Evolutionary conservation across 106 monocot species (phyloP).

Genomic region (Platanthera guangdongensis): DNA sequence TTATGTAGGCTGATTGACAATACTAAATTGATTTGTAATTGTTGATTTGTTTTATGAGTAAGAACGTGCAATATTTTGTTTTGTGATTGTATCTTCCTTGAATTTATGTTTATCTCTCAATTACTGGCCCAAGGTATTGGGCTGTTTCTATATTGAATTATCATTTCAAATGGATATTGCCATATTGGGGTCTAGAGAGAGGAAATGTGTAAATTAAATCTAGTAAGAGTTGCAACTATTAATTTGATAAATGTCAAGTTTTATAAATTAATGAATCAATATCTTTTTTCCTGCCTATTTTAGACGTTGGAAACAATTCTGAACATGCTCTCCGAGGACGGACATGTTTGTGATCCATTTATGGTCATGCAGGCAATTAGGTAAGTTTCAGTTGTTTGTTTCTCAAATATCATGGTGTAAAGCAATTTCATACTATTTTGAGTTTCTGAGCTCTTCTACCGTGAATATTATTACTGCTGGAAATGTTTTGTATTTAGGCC

Average conservation of each 20-base stretch:
- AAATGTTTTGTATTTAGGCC: no score
- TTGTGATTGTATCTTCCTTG: background rate
- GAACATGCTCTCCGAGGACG: conserved; percentile 63
- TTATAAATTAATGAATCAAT: background rate
- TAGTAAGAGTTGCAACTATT: background rate
- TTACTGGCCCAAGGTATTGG: no score
- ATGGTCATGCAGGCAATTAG: conserved; percentile 74
- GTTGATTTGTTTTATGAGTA: no score
- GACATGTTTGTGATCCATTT: conserved; percentile 45
- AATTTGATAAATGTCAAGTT: background rate
- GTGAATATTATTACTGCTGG: background rate
- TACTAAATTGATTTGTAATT: background rate
- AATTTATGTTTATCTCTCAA: background rate
- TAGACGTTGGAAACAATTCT: conserved; percentile 74
- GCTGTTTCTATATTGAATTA: no score
- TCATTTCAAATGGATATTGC: background rate
- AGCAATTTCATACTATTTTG: background rate
- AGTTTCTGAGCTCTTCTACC: background rate
- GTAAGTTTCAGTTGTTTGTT: conserved; percentile 24
- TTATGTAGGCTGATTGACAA: background rate
- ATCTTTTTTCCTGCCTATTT: background rate
- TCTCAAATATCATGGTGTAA: background rate
- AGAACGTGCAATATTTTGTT: background rate
- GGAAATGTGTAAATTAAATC: background rate
- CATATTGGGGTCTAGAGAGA: background rate